These are phyloP conservation scores for Clavispora vitiphila DNA, from an alignment of 805 yeast species.

Conservation along the genomic window DNA sequence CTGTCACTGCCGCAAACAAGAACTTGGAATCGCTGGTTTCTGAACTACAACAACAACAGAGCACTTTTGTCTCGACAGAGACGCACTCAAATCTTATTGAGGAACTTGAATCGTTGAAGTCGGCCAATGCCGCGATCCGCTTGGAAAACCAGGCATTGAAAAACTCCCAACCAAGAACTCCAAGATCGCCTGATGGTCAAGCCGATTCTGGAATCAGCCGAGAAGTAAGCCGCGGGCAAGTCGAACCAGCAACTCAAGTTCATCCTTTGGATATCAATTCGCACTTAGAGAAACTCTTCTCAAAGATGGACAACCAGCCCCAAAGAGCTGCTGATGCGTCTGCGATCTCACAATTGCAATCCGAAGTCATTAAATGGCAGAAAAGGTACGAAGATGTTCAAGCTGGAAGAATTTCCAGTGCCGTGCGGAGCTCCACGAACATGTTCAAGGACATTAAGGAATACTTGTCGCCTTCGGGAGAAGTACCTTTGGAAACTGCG, in stretches of 20 bases:
- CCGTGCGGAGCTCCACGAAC: slow-evolving; percentile 16
- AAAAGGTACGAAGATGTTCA: slow-evolving; percentile 46
- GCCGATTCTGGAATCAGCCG: background rate
- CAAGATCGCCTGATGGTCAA: background rate
- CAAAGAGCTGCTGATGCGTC: background rate
- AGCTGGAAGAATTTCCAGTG: slow-evolving; percentile 21
- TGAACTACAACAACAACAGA: background rate
- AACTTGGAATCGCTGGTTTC: background rate
- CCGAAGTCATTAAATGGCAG: slow-evolving; percentile 45
- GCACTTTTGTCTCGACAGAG: background rate
- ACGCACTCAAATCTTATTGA: background rate
- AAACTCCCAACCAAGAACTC: slow-evolving; percentile 13
- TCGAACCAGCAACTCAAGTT: background rate
- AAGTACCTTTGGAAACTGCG: slow-evolving; percentile 42
- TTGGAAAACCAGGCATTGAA: slow-evolving; percentile 36
- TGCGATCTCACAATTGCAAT: slow-evolving; percentile 9
- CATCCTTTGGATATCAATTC: slow-evolving; percentile 9
- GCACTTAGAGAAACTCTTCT: slow-evolving; percentile 21
- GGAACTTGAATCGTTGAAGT: slow-evolving; percentile 26
- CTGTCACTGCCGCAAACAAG: background rate
- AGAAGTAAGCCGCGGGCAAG: background rate
- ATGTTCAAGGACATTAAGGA: slow-evolving; percentile 22
- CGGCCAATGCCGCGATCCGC: slow-evolving; percentile 29
- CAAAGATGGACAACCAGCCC: slow-evolving; percentile 22
- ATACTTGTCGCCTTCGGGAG: slow-evolving; percentile 36